Evolutionary conservation across 139 green algal genomes (phyloP).

Genomic region (Closterium sp.): DNA sequence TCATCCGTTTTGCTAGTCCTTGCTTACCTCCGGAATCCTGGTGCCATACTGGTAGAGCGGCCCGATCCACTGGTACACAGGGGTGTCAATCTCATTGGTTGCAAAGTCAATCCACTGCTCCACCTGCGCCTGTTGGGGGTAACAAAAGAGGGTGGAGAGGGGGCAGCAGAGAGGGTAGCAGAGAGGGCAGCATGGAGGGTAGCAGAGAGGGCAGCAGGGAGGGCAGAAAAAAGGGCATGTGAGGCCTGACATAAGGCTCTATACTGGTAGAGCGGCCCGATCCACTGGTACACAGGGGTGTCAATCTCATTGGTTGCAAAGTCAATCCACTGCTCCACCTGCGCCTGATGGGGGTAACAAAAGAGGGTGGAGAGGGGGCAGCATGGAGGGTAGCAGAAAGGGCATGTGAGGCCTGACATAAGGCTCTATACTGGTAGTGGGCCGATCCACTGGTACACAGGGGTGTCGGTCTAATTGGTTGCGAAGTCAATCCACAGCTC

Average conservation of each 20-base stretch:
- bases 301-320: slow-evolving; percentile 45
- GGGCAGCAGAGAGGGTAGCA: background rate
- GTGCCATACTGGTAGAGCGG: slow-evolving; percentile 20
- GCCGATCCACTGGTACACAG: no score
- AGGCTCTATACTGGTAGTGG: no score
- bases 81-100: slow-evolving; percentile 29
- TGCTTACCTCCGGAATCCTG: slow-evolving; percentile 16
- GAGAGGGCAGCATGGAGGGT: background rate
- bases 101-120: slow-evolving; percentile 51
- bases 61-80: slow-evolving; percentile 7
- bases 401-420: no score
- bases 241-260: no score
- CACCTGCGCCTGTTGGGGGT: slow-evolving; percentile 32
- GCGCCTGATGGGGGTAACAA: slow-evolving; percentile 6
- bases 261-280: background rate
- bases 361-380: no score
- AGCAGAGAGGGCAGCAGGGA: no score
- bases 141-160: no score
- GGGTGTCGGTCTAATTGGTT: background rate
- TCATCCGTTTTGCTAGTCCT: no score
- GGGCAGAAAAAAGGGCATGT: background rate
- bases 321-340: slow-evolving; percentile 49
- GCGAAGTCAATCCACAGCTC: no score
- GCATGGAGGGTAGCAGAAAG: background rate
- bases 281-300: background rate